phyloP scores from a whole-genome alignment of 257 asterid genomes.

The Gentiana straminea region DNA sequence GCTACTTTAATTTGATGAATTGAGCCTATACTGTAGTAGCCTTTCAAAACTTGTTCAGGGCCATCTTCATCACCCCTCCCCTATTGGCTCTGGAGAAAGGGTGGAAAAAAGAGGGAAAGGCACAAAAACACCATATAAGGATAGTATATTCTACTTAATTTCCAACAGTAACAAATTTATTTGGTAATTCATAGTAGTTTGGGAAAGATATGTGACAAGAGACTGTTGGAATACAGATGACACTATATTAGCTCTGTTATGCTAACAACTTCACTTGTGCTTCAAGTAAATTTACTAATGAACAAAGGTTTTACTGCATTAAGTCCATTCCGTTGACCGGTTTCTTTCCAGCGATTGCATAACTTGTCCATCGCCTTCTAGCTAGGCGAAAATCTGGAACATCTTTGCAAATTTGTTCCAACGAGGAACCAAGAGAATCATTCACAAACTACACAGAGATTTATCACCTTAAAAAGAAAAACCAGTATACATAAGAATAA shows the following conservation, averaged over 20 bases:
- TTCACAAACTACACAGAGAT: conserved; percentile 23
- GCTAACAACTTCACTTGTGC: neutral
- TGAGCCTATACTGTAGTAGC: conserved; percentile 49
- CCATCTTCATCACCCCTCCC: conserved; percentile 67
- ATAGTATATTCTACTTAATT: too few species aligned
- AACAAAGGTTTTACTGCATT: conserved; percentile 72
- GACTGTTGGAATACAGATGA: too few species aligned
- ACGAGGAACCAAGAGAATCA: conserved; percentile 78
- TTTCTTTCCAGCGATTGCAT: conserved; percentile 77
- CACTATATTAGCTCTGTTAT: too few species aligned
- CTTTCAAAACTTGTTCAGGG: conserved; percentile 59
- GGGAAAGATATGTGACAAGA: too few species aligned
- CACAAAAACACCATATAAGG: too few species aligned
- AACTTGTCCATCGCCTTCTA: conserved; percentile 86
- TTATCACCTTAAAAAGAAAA: conserved; percentile 8
- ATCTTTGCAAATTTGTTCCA: conserved; percentile 78
- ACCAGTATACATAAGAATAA: conserved; percentile 1
- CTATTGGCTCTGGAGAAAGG: conserved; percentile 99
- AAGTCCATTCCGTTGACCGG: conserved; percentile 85
- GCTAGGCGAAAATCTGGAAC: conserved; percentile 96
- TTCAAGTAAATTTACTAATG: conserved; percentile 45
- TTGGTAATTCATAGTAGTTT: too few species aligned
- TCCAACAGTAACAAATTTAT: too few species aligned
- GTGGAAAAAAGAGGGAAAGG: conserved; percentile 10
- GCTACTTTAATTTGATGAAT: conserved; percentile 40